Base-by-base conservation (phyloP, 352 stramenopile species). In the Phytophthora nicotianae region DNA sequence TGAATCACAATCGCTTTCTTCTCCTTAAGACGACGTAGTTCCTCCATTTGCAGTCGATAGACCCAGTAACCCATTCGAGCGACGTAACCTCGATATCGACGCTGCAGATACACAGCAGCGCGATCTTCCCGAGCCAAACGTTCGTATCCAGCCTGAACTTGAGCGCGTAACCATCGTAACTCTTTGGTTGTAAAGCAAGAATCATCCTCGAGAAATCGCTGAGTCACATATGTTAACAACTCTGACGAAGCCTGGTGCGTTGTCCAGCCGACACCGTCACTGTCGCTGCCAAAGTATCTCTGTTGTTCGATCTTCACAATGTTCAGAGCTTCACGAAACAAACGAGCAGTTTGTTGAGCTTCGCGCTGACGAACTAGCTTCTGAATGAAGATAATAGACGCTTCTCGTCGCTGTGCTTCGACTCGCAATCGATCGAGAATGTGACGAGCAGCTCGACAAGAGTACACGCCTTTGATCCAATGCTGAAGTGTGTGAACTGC, bases 351-450 rank as follows among this genome's bases (percentile, higher is more conserved):
- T 2, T 71, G 67, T 7, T 80, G 68, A 1, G 69, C 77, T 37
- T 88, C 81, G 6, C 79, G 66, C 9, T 77, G 77, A 0, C 81
- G 72, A 0, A 76, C 68, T 5, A 77, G 68, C 32, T 86, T 88
- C 53, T 89, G 79, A 43, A 90, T 83, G 8, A 89, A 50, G 49
- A 86, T 24, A 13, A 82, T 75, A 0, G 70, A 85, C 20, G 71
- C 69, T 33, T 72, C 53, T 17, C 72, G 37, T n/a, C 78, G 58
- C 29, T 62, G 42, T 21, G 68, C 62, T 53, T 79, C 64, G 5
- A 54, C 61, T 24, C 37, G 55, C 21, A 72, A 24, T 32, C 77
- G 32, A 19, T 62, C 53, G 0, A 78, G 65, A 2, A 82, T 51
- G 40, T 70, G 57, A 10, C 32, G 40, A 13, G 71, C 71, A 14